Evolutionary conservation across 371 early-diverging fungal species (phyloP), one percentile per base, ranked within the genome.

Genomic region (Mucor plumbeus): DNA sequence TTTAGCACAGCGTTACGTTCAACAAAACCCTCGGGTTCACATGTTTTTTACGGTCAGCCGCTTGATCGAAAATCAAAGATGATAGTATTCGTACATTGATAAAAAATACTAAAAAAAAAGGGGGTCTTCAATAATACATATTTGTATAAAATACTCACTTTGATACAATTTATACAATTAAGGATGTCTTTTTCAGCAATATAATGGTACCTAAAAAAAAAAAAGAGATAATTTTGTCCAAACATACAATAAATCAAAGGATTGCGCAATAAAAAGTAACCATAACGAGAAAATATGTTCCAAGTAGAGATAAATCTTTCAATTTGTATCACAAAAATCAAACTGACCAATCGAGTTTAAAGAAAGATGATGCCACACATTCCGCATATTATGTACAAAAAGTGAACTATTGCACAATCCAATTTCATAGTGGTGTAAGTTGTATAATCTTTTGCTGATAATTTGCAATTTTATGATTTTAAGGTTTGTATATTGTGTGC

Each of bases 391-490:
- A 53, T 53, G 53, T 11, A 11, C 21, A 10, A 19, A 31, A 53
- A 53, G 17, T 44, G 6, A 17, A 44, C 0, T 44, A 53, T 53
- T 53, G 53, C 56, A 64, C 64, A 61, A 62, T 62, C 6, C 59
- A 65, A 59, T 67, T 53, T 53, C 53, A 13, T 7, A 13, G 11
- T 53, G 21, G 31, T 53, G 31, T 53, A 31, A 26, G 26, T 26
- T 26, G 26, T 3, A 26, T 26, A 3, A 26, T 26, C 3, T 26
- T 26, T 3, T 26, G 26, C 1, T 26, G 3, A 26, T 26, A 26
- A 26, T 26, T 26, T 26, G 26, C 26, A 26, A 26, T 26, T 1
- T 26, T 26, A 31, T 26, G 1, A 21, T 10, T 26, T 9, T 50
- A 14, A 1, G 11, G 31, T 53, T 26, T 26, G 26, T 26, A 26